Evolutionary conservation across 192 early-diverging fungal genomes (phyloP), one percentile per base, ranked within the genome.

Genomic region (Rhizoclosmatium sp.): DNA sequence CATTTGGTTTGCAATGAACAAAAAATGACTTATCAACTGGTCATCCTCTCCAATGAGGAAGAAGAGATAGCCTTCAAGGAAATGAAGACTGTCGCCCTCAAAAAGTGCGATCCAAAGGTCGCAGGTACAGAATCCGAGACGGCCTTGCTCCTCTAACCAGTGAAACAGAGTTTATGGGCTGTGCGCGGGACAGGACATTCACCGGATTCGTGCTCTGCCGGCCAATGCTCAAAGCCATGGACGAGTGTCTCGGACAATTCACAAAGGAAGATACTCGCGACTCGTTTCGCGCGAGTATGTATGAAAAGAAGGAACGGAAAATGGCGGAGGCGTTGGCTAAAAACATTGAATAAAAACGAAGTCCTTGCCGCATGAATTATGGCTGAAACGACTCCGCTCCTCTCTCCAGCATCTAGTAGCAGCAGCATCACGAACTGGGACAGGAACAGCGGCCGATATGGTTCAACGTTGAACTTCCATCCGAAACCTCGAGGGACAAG

Each of bases 171-270:
- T 65, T 80, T 23, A 74, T 71, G 19, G 48, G 42, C 4, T 83
- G 82, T 56, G 71, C 78, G 51, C 65, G 69, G 23, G 46, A 44
- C 60, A 51, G 69, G 10, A 80, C 82, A 3, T 61, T 83, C 21
- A 81, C 75, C n/a, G 82, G 79, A 0, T 80, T 78, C 75, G 59
- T 75, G 21, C 68, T 80, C 4, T 83, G 82, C 62, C 73, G 76
- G 14, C 45, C 59, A 2, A 12, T 71, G 14, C 75, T 54, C 59
- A 51, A 59, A 7, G 75, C 75, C 7, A 70, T 81, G 59, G 81
- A 83, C 60, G 75, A 75, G 19, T 83, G 82, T 60, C 79, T 83
- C n/a, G 64, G n/a, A 9, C 82, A 69, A 51, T 83, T 51, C 59
- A 83, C 82, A 21, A 73, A 56, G 39, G 79, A 80, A 40, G 71